These are phyloP conservation scores for Phytophthora sp. DNA, from an alignment of 352 stramenopile genomes.

Conservation along the genomic window DNA sequence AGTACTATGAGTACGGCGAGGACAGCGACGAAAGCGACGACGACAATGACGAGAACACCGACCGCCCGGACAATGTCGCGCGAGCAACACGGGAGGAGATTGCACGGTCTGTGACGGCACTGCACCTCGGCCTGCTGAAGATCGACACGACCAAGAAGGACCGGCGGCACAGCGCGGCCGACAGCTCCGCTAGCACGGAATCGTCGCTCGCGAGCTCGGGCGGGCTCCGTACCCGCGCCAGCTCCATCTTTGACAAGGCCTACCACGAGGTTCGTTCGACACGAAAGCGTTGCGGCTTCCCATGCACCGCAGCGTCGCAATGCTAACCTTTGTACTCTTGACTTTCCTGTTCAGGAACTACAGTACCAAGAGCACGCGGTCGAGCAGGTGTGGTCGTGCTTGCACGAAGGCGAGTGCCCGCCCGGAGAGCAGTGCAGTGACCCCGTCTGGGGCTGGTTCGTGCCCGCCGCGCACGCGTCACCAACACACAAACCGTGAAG, in stretches of 20 bases:
- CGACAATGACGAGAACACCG: slow-evolving; percentile 22
- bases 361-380: slow-evolving; percentile 21
- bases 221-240: slow-evolving; percentile 42
- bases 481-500: slow-evolving; percentile 21
- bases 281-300: not conserved
- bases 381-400: slow-evolving; percentile 33
- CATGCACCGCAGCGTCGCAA: not conserved
- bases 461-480: slow-evolving; percentile 27
- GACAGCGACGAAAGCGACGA: slow-evolving; percentile 32
- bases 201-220: slow-evolving; percentile 35
- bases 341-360: slow-evolving; percentile 22
- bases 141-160: slow-evolving; percentile 21
- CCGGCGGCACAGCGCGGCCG: slow-evolving; percentile 23
- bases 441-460: slow-evolving; percentile 76
- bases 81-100: slow-evolving; percentile 50
- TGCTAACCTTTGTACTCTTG: slow-evolving; percentile 14
- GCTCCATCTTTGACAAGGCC: slow-evolving; percentile 47
- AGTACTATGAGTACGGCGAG: slow-evolving; percentile 60
- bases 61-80: not conserved
- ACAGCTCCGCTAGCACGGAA: slow-evolving; percentile 33
- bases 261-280: slow-evolving; percentile 40
- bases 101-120: slow-evolving; percentile 50
- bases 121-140: slow-evolving; percentile 52
- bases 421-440: slow-evolving; percentile 48
- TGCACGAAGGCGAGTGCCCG: slow-evolving; percentile 41